Percentiles rank a stretch among this genome's conserved stretches.
These are phyloP conservation scores for Sarocladiaceae sp. DNA, from an alignment of 2,329 filamentous ascomycete species.

Conservation along the genomic window DNA sequence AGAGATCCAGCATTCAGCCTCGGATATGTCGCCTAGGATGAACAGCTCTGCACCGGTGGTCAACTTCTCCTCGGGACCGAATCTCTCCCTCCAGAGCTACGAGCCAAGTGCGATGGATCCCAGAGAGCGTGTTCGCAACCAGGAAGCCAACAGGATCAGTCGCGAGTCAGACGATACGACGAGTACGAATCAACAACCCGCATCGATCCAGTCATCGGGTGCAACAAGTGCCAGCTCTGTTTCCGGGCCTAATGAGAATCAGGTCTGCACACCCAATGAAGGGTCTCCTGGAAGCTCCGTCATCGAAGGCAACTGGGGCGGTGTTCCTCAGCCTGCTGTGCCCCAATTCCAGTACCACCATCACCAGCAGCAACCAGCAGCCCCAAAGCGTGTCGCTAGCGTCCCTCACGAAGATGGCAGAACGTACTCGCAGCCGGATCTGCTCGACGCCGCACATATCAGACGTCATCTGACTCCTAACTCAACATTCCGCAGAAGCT, in stretches of 20 bases:
- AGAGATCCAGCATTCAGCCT: background rate
- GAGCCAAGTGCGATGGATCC: conserved; percentile 26
- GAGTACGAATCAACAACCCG: conserved; percentile 40
- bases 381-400: conserved; percentile 34
- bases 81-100: conserved; percentile 19
- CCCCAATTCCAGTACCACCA: conserved; percentile 59
- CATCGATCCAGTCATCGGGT: conserved; percentile 45
- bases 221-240: conserved; percentile 52
- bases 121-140: conserved; percentile 23
- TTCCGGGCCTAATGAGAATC: conserved; percentile 42
- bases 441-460: conserved; percentile 44
- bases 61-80: conserved; percentile 10
- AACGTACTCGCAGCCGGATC: conserved; percentile 44
- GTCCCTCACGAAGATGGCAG: conserved; percentile 36
- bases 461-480: conserved; percentile 59
- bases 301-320: conserved; percentile 31
- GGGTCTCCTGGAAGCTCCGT: conserved; percentile 45
- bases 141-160: conserved; percentile 40
- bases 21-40: background rate
- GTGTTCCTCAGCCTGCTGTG: conserved; percentile 36
- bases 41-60: conserved; percentile 17
- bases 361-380: conserved; percentile 39
- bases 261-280: conserved; percentile 37
- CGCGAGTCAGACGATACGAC: conserved; percentile 46
- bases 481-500: conserved; percentile 48